phyloP scores from a whole-genome alignment of 306 rosid species.

The Mimosa bimucronata region DNA sequence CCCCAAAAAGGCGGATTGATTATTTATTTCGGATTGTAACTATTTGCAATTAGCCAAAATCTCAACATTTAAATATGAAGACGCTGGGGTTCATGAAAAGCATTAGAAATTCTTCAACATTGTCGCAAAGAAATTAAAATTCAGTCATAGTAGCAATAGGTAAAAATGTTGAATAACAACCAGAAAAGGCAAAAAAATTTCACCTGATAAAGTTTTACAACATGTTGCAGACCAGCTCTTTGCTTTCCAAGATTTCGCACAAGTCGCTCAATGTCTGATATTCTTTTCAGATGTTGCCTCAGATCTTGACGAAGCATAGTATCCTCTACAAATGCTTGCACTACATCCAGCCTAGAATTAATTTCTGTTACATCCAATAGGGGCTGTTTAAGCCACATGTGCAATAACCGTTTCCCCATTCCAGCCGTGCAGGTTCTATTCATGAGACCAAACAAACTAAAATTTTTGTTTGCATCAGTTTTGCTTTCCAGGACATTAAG shows the following conservation, averaged over 20 bases:
- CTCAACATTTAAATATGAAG: neutral
- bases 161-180: conserved; percentile 15
- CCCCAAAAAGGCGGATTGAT: conserved; percentile 17
- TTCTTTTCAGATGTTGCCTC: conserved; percentile 91
- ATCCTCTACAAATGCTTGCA: conserved; percentile 94
- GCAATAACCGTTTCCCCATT: conserved; percentile 92
- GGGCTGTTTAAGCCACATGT: conserved; percentile 98
- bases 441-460: conserved; percentile 94
- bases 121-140: conserved; percentile 32
- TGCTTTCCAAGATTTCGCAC: conserved; percentile 73
- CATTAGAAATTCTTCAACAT: conserved; percentile 23
- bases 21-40: conserved; percentile 20
- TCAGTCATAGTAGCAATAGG: conserved; percentile 30
- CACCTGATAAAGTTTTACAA: conserved; percentile 98
- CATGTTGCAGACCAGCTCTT: conserved; percentile 88
- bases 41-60: conserved; percentile 11
- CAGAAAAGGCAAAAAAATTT: conserved; percentile 8
- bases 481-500: conserved; percentile 89
- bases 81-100: neutral
- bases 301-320: conserved; percentile 78
- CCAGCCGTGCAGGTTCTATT: conserved; percentile 98
- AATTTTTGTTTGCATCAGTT: conserved; percentile 95
- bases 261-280: conserved; percentile 86
- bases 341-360: conserved; percentile 81
- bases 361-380: conserved; percentile 77